Base-by-base conservation (phyloP, 139 green algal species). In the Raphidocelis subcapitata region DNA sequence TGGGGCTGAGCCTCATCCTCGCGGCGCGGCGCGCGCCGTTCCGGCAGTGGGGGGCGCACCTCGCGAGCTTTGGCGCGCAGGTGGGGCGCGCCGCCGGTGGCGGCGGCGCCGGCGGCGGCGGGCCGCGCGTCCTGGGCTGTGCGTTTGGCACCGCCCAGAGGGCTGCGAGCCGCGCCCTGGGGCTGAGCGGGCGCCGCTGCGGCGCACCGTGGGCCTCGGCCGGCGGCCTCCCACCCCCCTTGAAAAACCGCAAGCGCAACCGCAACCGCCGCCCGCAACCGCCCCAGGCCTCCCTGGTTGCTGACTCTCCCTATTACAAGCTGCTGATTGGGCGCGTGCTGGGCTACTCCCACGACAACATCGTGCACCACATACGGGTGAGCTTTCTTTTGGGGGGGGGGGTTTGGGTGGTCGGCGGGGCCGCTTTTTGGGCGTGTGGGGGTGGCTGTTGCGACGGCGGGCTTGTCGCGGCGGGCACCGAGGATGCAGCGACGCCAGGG, bases 301-400 rank as follows among this genome's bases (percentile, higher is more conserved):
- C 86, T 23, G 81, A 89, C 46, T 84, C 73, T 23, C 77, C 85
- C 12, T 91, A 81, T 61, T 91, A 91, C 73, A 90, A 91, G 74
- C 37, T 88, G 67, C 57, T 89, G 28, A 68, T 89, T 26, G 86
- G 86, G 2, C 77, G 76, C 29, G 79, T 91, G 23, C 65, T 91
- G 61, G 86, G 86, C 0, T 91, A 91, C 46, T 62, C 55, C 23
- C 65, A 82, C 21, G 61, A 63, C 10, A 82, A 91, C 68, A 87
- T 91, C 36, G 18, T 36, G 0, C 77, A 87, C 47, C 82, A 91
- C 70, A 83, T 91, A 1, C 36, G 77, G 75, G 84, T 82, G 26
- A n/a, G 26, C 24, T 28, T n/a, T 24, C 62, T 31, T 51, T 3
- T 35, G 23, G 18, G 65, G 36, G 3, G n/a, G 3, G 18, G 31